Evolutionary conservation across 2,329 filamentous ascomycete species (phyloP).

Genomic region (Colletotrichum ledebouriae): DNA sequence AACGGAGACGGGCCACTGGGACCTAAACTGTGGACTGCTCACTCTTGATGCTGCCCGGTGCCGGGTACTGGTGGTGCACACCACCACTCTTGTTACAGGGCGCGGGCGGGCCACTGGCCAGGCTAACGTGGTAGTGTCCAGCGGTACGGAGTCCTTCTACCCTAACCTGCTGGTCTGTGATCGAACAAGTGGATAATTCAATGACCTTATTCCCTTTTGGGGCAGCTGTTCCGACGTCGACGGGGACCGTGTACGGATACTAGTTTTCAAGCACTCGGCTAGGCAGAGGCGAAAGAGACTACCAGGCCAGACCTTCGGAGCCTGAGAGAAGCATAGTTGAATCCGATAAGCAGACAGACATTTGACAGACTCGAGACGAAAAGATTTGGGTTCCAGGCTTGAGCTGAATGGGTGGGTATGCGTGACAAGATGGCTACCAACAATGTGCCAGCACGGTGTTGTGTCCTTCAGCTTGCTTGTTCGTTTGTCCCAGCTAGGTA

Average conservation of each 20-base stretch:
- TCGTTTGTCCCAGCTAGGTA: too few relatives aligned
- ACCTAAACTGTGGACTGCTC: neutral
- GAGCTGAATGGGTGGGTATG: neutral
- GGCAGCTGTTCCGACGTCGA: constrained; percentile 30
- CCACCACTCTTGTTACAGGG: constrained; percentile 5
- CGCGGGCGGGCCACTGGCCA: constrained; percentile 19
- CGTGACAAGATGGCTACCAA: neutral
- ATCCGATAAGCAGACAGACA: neutral
- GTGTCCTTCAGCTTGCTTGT: neutral
- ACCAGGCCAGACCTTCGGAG: too few relatives aligned
- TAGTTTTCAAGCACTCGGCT: neutral
- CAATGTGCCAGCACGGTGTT: neutral
- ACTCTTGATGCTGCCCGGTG: neutral
- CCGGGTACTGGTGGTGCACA: neutral
- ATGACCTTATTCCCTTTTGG: constrained; percentile 30
- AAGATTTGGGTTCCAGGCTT: neutral
- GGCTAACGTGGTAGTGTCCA: constrained; percentile 26
- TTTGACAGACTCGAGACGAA: neutral
- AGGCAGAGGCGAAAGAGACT: neutral
- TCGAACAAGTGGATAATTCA: constrained; percentile 23
- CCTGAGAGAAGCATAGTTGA: neutral
- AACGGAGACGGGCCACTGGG: constrained; percentile 28
- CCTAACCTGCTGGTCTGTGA: constrained; percentile 23
- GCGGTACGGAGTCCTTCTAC: constrained; percentile 11
- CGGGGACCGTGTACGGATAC: neutral